Evolutionary conservation across 2,329 filamentous ascomycete genomes (phyloP), one percentile per base, ranked within the genome.

Genomic region (Colletotrichum noveboracense): DNA sequence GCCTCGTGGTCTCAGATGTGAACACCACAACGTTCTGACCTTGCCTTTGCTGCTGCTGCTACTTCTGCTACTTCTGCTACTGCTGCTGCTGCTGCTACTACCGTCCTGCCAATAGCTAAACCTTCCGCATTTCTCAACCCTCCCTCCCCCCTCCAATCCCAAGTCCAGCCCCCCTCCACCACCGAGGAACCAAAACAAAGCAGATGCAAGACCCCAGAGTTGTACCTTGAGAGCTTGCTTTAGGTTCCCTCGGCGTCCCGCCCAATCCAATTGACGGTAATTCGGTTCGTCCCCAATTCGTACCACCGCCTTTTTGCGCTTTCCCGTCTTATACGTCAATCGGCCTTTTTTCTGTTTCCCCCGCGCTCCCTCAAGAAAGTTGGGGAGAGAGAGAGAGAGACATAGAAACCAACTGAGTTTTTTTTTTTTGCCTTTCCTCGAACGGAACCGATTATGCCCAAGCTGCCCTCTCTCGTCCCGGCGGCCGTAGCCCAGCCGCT

Each of bases 401-500:
- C 6, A 58, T 24, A 58, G 21, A 28, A 28, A 58, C 21, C 55
- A 16, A 56, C 55, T 60, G 71, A 48, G 21, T 36, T 18, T 43
- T 52, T 18, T 43, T 52, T 43, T 21, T 52, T 52, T 21, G 43
- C n/a, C 43, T 52, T 52, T 52, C 16, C 43, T 52, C 43, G 43
- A 52, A 21, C 43, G 43, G n/a, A 52, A 52, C 3, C 38, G 71
- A 60, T 26, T 65, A 78, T 78, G 76, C 76, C 76, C 55, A 78
- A 77, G 71, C 62, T 80, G 76, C 84, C 85, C 52, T 81, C 83
- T 48, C 79, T 88, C 32, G 75, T 77, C 34, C 85, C 86, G 16
- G 79, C 82, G 18, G 77, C 82, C 58, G 76, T 89, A 73, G 83
- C 83, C 34, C 80, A 82, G 74, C 85, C 87, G 30, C 79, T 88